Percentiles rank a stretch among this genome's conserved stretches.
phyloP scores from a whole-genome alignment of 2,329 filamentous ascomycete species.

The Neocucurbitaria cava region DNA sequence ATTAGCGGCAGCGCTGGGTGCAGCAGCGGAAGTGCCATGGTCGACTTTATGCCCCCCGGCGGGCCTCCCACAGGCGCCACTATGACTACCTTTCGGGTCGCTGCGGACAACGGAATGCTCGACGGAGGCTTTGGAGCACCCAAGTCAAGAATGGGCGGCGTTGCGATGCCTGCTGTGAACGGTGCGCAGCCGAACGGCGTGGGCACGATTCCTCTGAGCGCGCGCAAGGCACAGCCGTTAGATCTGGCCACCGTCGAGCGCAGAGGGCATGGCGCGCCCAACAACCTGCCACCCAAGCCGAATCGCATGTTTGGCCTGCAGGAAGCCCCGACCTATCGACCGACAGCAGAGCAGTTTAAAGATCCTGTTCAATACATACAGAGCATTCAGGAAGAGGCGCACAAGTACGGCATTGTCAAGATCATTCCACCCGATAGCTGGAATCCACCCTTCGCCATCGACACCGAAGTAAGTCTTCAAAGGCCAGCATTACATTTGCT shows the following conservation, averaged over 20 bases:
- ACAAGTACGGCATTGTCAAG: slow-evolving; percentile 90
- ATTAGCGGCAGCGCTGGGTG: slow-evolving; percentile 28
- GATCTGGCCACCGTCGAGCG: slow-evolving; percentile 92
- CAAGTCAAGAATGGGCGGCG: slow-evolving; percentile 40
- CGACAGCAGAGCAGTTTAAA: slow-evolving; percentile 91
- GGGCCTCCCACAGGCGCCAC: slow-evolving; percentile 44
- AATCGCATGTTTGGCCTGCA: slow-evolving; percentile 82
- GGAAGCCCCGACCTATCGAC: slow-evolving; percentile 89
- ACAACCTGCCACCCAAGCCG: slow-evolving; percentile 77
- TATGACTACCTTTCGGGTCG: slow-evolving; percentile 48
- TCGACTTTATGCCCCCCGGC: slow-evolving; percentile 43
- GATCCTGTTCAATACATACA: slow-evolving; percentile 93
- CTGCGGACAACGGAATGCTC: slow-evolving; percentile 34
- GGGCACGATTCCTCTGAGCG: slow-evolving; percentile 65
- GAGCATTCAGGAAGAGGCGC: slow-evolving; percentile 87
- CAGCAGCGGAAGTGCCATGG: slow-evolving; percentile 41
- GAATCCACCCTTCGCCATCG: slow-evolving; percentile 95
- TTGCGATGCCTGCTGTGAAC: slow-evolving; percentile 28
- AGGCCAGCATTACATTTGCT: not conserved
- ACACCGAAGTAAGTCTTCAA: slow-evolving; percentile 82
- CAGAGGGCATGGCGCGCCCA: slow-evolving; percentile 79
- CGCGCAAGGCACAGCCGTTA: slow-evolving; percentile 70
- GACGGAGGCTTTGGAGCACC: slow-evolving; percentile 31
- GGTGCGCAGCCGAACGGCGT: slow-evolving; percentile 49
- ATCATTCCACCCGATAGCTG: slow-evolving; percentile 92